Evolutionary conservation across 2,329 filamentous ascomycete species (phyloP).

Genomic region (Aspergillus uvarum): DNA sequence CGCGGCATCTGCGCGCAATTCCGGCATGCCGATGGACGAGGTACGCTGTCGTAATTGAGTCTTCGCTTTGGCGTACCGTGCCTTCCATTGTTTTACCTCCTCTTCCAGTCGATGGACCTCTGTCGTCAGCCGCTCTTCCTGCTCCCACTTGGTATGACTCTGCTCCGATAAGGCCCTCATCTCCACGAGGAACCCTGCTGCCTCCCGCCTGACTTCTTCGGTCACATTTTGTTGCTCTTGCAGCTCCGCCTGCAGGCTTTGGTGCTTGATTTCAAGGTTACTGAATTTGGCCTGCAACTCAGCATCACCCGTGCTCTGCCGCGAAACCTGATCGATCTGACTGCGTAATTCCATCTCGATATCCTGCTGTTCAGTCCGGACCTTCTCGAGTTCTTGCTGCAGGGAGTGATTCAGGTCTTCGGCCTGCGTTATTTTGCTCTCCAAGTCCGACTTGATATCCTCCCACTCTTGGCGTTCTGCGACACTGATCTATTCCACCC

Average conservation of each 20-base stretch:
- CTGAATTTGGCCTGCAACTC: conserved; percentile 63
- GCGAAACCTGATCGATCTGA: conserved; percentile 54
- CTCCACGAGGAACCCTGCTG: conserved; percentile 77
- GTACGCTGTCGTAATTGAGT: conserved; percentile 80
- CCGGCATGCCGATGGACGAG: conserved; percentile 71
- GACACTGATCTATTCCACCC: conserved; percentile 45
- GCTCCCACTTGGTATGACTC: conserved; percentile 74
- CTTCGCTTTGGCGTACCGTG: conserved; percentile 82
- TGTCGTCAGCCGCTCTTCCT: conserved; percentile 73
- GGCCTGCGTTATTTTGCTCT: conserved; percentile 71
- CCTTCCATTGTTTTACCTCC: conserved; percentile 86
- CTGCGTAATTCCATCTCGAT: conserved; percentile 63
- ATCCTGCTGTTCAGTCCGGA: conserved; percentile 66
- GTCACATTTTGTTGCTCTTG: conserved; percentile 77
- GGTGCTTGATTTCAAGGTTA: conserved; percentile 61
- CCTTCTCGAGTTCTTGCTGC: conserved; percentile 72
- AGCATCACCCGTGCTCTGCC: conserved; percentile 41
- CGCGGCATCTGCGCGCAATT: conserved; percentile 41
- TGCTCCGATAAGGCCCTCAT: conserved; percentile 85
- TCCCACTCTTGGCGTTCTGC: conserved; percentile 69
- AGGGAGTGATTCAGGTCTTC: conserved; percentile 77
- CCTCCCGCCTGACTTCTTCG: conserved; percentile 81
- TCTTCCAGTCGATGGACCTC: conserved; percentile 75
- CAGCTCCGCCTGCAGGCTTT: conserved; percentile 64
- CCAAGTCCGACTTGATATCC: conserved; percentile 64